Evolutionary conservation across 2,329 filamentous ascomycete species (phyloP).

Genomic region (Penicillium palitans): DNA sequence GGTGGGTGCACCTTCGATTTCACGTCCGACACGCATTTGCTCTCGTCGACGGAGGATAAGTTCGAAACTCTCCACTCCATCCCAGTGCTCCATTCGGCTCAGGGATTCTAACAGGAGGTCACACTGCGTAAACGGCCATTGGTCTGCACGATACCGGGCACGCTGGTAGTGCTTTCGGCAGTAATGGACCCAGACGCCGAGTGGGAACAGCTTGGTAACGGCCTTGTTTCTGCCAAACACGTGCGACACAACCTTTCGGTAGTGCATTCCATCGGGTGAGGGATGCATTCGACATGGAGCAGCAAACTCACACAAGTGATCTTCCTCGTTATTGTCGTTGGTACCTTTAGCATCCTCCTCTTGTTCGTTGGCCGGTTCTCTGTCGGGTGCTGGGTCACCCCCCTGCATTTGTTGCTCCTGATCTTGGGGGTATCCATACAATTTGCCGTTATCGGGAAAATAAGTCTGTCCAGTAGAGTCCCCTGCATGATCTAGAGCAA

Average conservation of each 20-base stretch:
- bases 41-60: slow-evolving; percentile 40
- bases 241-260: slow-evolving; percentile 76
- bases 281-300: slow-evolving; percentile 17
- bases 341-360: not conserved
- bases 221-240: slow-evolving; percentile 82
- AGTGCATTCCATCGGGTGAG: slow-evolving; percentile 45
- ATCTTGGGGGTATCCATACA: not conserved
- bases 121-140: slow-evolving; percentile 63
- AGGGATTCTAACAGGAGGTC: slow-evolving; percentile 65
- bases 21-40: slow-evolving; percentile 44
- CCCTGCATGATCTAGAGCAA: not conserved
- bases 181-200: slow-evolving; percentile 70
- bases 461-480: not conserved
- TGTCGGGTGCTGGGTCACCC: not conserved
- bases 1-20: not conserved
- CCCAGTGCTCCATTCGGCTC: slow-evolving; percentile 63
- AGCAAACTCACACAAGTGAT: slow-evolving; percentile 16
- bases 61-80: slow-evolving; percentile 60
- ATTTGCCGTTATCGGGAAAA: not conserved
- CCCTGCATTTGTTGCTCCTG: not conserved
- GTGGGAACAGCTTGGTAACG: slow-evolving; percentile 69
- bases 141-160: slow-evolving; percentile 63
- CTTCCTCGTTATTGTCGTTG: not conserved
- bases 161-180: slow-evolving; percentile 85
- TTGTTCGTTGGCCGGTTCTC: not conserved